These are phyloP conservation scores for Xylariaceae sp. DNA, from an alignment of 2,329 filamentous ascomycete species.

Conservation along the genomic window DNA sequence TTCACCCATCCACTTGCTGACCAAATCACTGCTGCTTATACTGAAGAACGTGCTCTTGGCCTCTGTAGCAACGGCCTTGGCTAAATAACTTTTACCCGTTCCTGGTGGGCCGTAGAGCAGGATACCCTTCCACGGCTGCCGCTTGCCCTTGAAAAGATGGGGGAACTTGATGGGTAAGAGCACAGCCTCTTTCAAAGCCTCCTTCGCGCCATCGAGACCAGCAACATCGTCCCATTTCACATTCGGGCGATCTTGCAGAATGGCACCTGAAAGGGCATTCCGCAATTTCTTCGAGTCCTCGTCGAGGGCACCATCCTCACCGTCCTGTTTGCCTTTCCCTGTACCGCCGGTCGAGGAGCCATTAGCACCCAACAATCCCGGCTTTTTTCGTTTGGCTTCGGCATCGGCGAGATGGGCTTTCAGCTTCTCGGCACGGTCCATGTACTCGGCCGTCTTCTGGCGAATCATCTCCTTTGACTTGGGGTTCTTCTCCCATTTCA, in stretches of 20 bases:
- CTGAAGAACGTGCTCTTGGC: constrained; percentile 99
- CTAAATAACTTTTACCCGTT: constrained; percentile 95
- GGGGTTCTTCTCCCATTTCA: constrained; percentile 99
- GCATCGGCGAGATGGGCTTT: constrained; percentile 81
- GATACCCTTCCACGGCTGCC: constrained; percentile 98
- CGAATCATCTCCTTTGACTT: constrained; percentile 97
- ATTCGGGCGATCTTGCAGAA: constrained; percentile 92
- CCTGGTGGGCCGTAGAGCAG: constrained; percentile 92
- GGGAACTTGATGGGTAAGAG: constrained; percentile 98
- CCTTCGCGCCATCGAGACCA: constrained; percentile 88
- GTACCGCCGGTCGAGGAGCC: constrained; percentile 61
- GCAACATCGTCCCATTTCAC: constrained; percentile 98
- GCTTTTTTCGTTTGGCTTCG: constrained; percentile 66
- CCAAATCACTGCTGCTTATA: constrained; percentile 92
- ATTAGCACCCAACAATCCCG: constrained; percentile 68
- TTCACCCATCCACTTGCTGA: constrained; percentile 99
- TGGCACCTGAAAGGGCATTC: constrained; percentile 84
- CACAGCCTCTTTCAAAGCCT: constrained; percentile 95
- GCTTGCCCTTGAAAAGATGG: constrained; percentile 90
- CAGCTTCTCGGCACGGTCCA: constrained; percentile 97
- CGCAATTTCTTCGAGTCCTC: constrained; percentile 94
- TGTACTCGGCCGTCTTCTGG: constrained; percentile 91
- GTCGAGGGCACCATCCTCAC: constrained; percentile 61
- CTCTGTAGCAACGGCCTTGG: constrained; percentile 96
- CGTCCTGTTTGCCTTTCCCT: constrained; percentile 54